These are phyloP conservation scores for Naematelia encephala DNA, from an alignment of 768 basidiomycete species.

Conservation along the genomic window DNA sequence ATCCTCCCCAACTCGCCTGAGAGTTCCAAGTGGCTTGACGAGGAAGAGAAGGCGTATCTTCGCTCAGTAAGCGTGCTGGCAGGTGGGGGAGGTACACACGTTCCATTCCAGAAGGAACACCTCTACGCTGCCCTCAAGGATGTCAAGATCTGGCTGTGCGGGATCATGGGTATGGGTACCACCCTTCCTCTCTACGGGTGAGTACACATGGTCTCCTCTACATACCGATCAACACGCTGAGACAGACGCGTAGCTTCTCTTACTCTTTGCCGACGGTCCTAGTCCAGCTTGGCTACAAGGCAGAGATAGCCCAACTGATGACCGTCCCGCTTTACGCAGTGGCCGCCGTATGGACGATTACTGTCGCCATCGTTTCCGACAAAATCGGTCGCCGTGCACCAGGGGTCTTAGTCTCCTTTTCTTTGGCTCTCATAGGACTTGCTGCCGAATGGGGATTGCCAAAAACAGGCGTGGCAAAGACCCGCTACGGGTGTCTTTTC, in stretches of 20 bases:
- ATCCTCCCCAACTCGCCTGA: constrained; percentile 10
- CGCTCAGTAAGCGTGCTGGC: not conserved
- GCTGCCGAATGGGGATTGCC: constrained; percentile 3
- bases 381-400: constrained; percentile 8
- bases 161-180: constrained; percentile 2
- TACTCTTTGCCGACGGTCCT: constrained; percentile 5
- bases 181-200: constrained; percentile 4
- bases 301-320: constrained; percentile 14
- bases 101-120: constrained; percentile 1
- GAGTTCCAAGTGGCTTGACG: not conserved
- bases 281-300: constrained; percentile 11
- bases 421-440: constrained; percentile 7
- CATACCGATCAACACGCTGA: not conserved
- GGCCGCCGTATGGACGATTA: not conserved
- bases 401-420: not conserved
- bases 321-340: constrained; percentile 11
- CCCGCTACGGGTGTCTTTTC: constrained; percentile 5
- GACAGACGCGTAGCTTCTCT: not conserved
- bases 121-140: constrained; percentile 2
- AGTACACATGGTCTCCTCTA: too few relatives aligned
- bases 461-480: constrained; percentile 2
- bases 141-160: constrained; percentile 1
- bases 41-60: not conserved
- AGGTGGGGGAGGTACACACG: not conserved
- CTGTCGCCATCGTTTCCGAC: constrained; percentile 6